A percentile compares a stretch with the other conserved stretches of the same genome.
phyloP scores from a whole-genome alignment of 441 rosid genomes.

The Isatis lusitanica region DNA sequence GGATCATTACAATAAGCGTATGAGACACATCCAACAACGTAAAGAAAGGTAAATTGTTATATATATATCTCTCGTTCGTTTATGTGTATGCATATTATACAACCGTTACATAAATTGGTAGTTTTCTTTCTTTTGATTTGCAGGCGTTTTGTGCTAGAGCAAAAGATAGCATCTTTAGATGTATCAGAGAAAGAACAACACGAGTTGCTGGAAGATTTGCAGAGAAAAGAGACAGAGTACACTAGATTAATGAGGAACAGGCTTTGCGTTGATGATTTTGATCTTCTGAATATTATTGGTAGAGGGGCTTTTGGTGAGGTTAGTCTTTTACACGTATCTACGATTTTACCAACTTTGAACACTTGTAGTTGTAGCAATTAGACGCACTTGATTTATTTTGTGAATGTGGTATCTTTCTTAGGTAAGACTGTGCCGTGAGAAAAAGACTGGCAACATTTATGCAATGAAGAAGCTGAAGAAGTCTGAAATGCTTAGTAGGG shows the following conservation, averaged over 20 bases:
- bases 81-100: not conserved
- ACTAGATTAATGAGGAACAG: conserved; percentile 85
- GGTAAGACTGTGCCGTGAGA: conserved; percentile 90
- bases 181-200: conserved; percentile 76
- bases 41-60: conserved; percentile 56
- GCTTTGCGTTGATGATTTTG: conserved; percentile 88
- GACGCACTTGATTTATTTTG: not conserved
- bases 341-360: not conserved
- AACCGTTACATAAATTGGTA: not conserved
- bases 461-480: conserved; percentile 98
- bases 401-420: conserved; percentile 31
- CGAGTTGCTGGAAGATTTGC: conserved; percentile 77
- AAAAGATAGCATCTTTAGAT: conserved; percentile 69
- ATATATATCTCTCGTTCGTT: not conserved
- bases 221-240: conserved; percentile 85
- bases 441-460: conserved; percentile 81
- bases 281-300: conserved; percentile 78
- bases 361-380: not conserved
- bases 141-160: conserved; percentile 77
- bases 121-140: conserved; percentile 15
- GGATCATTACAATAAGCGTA: conserved; percentile 83
- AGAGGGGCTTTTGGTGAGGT: conserved; percentile 99
- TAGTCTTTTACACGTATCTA: conserved; percentile 30
- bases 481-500: conserved; percentile 97
- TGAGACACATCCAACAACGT: conserved; percentile 82